These are phyloP conservation scores for Coemansia sp. DNA, from an alignment of 192 early-diverging fungal genomes.

Conservation along the genomic window DNA sequence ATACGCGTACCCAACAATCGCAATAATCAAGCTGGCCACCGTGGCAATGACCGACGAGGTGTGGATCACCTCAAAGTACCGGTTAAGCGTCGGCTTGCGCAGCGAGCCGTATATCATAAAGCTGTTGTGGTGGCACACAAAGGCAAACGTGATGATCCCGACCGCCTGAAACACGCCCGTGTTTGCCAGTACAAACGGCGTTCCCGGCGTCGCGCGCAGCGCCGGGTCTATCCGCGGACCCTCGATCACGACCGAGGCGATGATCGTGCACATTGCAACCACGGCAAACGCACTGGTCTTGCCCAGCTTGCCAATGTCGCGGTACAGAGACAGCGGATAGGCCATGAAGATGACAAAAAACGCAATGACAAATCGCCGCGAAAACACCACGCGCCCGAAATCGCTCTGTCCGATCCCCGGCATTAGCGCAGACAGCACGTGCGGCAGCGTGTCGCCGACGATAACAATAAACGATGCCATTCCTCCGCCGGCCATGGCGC, in stretches of 20 bases:
- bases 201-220: slow-evolving; percentile 38
- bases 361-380: slow-evolving; percentile 69
- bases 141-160: slow-evolving; percentile 90
- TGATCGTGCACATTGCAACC: slow-evolving; percentile 74
- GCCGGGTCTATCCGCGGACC: slow-evolving; percentile 57
- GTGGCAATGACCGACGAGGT: slow-evolving; percentile 71
- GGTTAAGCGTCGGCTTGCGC: slow-evolving; percentile 76
- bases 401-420: slow-evolving; percentile 53
- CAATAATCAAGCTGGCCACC: slow-evolving; percentile 66
- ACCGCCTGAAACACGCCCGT: slow-evolving; percentile 73
- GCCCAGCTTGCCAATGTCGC: slow-evolving; percentile 83
- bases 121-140: slow-evolving; percentile 95
- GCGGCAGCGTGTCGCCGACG: slow-evolving; percentile 85
- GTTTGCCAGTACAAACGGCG: slow-evolving; percentile 42
- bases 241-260: slow-evolving; percentile 66
- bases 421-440: slow-evolving; percentile 71
- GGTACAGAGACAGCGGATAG: slow-evolving; percentile 79
- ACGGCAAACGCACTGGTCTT: slow-evolving; percentile 85
- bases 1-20: slow-evolving; percentile 66
- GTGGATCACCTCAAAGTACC: slow-evolving; percentile 80
- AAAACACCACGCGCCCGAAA: slow-evolving; percentile 60
- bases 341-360: slow-evolving; percentile 75
- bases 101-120: slow-evolving; percentile 88
- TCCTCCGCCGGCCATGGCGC: slow-evolving; percentile 91
- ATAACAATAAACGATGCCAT: slow-evolving; percentile 51